These are phyloP conservation scores for Cytospora piceicola DNA, from an alignment of 2,329 filamentous ascomycete genomes.

Conservation along the genomic window DNA sequence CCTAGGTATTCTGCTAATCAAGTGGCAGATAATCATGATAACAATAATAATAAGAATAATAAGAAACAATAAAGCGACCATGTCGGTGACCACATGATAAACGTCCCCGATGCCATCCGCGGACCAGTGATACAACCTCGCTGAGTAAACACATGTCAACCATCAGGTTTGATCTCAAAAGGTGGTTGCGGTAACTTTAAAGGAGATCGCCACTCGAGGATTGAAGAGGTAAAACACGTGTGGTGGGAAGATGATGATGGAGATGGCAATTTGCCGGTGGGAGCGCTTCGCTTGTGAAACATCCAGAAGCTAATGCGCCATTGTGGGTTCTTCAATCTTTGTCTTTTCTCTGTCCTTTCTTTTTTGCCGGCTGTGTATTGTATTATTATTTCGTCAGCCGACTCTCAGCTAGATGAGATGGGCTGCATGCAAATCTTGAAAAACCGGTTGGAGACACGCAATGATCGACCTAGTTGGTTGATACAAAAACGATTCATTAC, in stretches of 20 bases:
- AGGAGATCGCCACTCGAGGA: background rate
- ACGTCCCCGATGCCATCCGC: background rate
- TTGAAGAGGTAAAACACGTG: background rate
- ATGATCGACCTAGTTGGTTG: too few species aligned
- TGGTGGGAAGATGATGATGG: background rate
- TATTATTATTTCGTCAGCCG: too few species aligned
- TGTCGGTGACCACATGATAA: conserved; percentile 4
- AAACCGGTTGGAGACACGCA: too few species aligned
- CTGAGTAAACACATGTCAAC: background rate
- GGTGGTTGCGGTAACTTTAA: background rate
- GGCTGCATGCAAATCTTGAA: too few species aligned
- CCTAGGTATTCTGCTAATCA: too few species aligned
- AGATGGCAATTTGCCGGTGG: background rate
- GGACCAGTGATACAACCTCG: background rate
- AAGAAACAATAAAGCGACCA: background rate
- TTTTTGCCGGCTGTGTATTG: too few species aligned
- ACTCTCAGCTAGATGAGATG: too few species aligned
- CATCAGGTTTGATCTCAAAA: background rate
- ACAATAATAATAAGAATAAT: background rate
- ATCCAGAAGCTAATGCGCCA: background rate
- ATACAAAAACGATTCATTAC: too few species aligned
- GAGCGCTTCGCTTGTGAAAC: conserved; percentile 1
- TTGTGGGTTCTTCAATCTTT: background rate
- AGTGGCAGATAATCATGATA: background rate
- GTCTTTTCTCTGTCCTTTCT: too few species aligned